Conservation (phyloP, 1,139 yeast species). For the Tardiomyces blankii region DNA sequence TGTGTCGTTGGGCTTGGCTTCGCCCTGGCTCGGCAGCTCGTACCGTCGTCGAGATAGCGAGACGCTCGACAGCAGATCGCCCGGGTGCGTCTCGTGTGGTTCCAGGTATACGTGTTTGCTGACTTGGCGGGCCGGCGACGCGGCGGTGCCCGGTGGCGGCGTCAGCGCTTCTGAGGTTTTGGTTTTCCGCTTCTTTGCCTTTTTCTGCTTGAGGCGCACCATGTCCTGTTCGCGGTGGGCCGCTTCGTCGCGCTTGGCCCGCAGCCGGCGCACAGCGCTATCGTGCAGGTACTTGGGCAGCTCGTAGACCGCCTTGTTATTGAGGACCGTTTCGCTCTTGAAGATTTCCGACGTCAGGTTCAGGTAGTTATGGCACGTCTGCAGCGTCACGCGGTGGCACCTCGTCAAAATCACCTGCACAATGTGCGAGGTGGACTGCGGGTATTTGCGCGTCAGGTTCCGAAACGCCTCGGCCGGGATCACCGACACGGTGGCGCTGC, state of each 20-base stretch:
- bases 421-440: slow-evolving; percentile 85
- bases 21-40: slow-evolving; percentile 3
- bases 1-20: not conserved
- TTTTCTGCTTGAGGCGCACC: not conserved
- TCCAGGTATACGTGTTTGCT: slow-evolving; percentile 30
- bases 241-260: slow-evolving; percentile 13
- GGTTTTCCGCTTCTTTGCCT: slow-evolving; percentile 3
- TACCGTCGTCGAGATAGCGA: slow-evolving; percentile 50
- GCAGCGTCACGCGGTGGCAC: slow-evolving; percentile 81
- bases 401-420: slow-evolving; percentile 87
- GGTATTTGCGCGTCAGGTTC: slow-evolving; percentile 62
- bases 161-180: not conserved
- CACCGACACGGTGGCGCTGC: slow-evolving; percentile 76
- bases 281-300: slow-evolving; percentile 57
- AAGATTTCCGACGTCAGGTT: slow-evolving; percentile 78
- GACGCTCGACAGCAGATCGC: slow-evolving; percentile 74
- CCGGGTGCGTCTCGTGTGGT: slow-evolving; percentile 61
- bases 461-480: slow-evolving; percentile 80
- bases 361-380: slow-evolving; percentile 76
- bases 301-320: slow-evolving; percentile 36
- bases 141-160: not conserved
- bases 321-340: slow-evolving; percentile 62
- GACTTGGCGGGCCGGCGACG: slow-evolving; percentile 36
- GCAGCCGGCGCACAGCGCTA: slow-evolving; percentile 40
- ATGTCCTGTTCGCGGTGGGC: slow-evolving; percentile 1